Conservation (phyloP, 768 basidiomycete genomes). For the Hygrocybe coccinea region DNA sequence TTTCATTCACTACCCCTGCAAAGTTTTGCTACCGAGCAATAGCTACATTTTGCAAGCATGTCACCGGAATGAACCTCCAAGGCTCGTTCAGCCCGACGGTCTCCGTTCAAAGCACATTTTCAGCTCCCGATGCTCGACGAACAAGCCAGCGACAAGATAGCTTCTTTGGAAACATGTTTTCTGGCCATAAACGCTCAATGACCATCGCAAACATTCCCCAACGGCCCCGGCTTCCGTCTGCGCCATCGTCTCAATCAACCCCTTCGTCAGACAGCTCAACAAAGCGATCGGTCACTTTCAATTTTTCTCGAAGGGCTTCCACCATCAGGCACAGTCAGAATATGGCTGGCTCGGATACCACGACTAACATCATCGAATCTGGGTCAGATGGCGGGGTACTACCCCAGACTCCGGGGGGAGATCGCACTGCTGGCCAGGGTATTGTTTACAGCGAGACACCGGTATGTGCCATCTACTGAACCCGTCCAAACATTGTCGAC, state of each 20-base stretch:
- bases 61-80: slow-evolving; percentile 45
- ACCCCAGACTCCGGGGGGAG: slow-evolving; percentile 2
- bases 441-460: slow-evolving; percentile 48
- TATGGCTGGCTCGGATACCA: background rate
- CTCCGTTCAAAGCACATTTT: slow-evolving; percentile 7
- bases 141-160: background rate
- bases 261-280: background rate
- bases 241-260: background rate
- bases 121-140: slow-evolving; percentile 8
- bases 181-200: slow-evolving; percentile 1
- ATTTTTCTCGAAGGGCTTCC: background rate
- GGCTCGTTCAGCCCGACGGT: slow-evolving; percentile 9
- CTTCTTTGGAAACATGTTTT: background rate
- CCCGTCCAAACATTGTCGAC: background rate
- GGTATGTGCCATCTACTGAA: slow-evolving; percentile 30
- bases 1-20: slow-evolving; percentile 70
- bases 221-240: background rate
- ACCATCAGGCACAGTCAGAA: background rate
- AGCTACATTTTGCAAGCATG: slow-evolving; percentile 62
- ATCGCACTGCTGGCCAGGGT: slow-evolving; percentile 56
- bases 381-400: background rate
- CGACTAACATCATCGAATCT: background rate
- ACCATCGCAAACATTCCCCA: background rate
- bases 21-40: slow-evolving; percentile 79
- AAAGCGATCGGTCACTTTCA: background rate